These are phyloP conservation scores for Tagetes patula DNA, from an alignment of 129 eudicot genomes.

Conservation along the genomic window DNA sequence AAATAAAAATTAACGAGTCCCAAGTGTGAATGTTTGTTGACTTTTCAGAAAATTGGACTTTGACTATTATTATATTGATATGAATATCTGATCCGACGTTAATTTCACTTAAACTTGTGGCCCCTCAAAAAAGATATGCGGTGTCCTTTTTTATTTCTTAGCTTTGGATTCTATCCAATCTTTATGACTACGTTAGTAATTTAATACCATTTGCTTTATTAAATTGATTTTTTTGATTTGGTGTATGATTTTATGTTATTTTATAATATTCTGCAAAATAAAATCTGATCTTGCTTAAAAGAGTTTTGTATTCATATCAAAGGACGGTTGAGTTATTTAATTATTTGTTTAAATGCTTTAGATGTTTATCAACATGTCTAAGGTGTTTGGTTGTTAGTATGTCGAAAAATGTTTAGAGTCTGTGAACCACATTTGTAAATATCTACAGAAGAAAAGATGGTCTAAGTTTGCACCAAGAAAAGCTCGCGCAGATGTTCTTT, in stretches of 20 bases:
- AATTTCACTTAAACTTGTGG: constrained; percentile 17
- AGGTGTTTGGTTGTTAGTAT: no score
- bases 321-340: background rate
- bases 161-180: constrained; percentile 30
- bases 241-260: background rate
- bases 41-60: constrained; percentile 16
- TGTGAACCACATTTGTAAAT: no score
- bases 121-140: constrained; percentile 28
- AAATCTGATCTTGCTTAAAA: background rate
- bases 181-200: constrained; percentile 13
- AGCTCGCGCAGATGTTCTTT: no score
- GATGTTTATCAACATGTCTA: background rate
- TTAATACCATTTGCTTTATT: background rate
- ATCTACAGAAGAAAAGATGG: no score
- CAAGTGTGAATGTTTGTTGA: constrained; percentile 20
- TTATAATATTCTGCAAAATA: background rate
- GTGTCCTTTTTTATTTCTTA: constrained; percentile 25
- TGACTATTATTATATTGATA: constrained; percentile 4
- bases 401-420: no score
- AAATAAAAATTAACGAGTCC: constrained; percentile 22
- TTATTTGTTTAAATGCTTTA: no score
- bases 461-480: no score
- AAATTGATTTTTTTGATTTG: constrained; percentile 2
- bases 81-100: constrained; percentile 1
- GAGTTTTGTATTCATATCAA: background rate